Evolutionary conservation across 192 early-diverging fungal genomes (phyloP).

Genomic region (Coemansia biformis): DNA sequence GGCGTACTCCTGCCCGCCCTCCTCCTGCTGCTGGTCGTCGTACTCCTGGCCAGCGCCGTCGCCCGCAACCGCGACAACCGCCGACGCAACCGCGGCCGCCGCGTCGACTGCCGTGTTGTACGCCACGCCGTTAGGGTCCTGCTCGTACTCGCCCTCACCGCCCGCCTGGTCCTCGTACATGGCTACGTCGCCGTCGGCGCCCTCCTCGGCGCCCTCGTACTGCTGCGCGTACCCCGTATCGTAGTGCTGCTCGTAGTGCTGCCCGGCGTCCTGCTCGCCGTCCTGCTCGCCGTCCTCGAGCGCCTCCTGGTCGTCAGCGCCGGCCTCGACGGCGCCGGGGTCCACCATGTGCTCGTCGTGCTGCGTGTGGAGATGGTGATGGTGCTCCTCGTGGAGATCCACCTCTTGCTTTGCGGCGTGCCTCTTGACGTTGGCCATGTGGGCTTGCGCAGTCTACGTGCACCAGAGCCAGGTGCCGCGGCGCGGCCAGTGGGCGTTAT

Average conservation of each 20-base stretch:
- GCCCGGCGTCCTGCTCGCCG: constrained; percentile 10
- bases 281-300: constrained; percentile 4
- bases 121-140: constrained; percentile 14
- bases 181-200: constrained; percentile 18
- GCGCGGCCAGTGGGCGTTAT: too few relatives aligned
- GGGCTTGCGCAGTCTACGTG: constrained; percentile 4
- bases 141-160: constrained; percentile 34
- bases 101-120: constrained; percentile 25
- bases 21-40: constrained; percentile 8
- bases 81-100: constrained; percentile 23
- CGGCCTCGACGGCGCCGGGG: constrained; percentile 1
- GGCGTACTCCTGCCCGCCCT: constrained; percentile 24
- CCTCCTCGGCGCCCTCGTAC: constrained; percentile 26
- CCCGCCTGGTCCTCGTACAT: constrained; percentile 29
- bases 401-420: background rate
- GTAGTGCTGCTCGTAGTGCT: constrained; percentile 40
- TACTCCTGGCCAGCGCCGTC: constrained; percentile 8
- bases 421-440: constrained; percentile 22
- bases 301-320: constrained; percentile 1
- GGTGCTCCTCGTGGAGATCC: constrained; percentile 9
- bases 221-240: constrained; percentile 26
- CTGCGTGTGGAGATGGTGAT: too few relatives aligned
- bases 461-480: too few relatives aligned
- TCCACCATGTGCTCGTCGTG: constrained; percentile 29
- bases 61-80: constrained; percentile 9